Base-by-base conservation (phyloP, 306 rosid species). In the Quercus suber region DNA sequence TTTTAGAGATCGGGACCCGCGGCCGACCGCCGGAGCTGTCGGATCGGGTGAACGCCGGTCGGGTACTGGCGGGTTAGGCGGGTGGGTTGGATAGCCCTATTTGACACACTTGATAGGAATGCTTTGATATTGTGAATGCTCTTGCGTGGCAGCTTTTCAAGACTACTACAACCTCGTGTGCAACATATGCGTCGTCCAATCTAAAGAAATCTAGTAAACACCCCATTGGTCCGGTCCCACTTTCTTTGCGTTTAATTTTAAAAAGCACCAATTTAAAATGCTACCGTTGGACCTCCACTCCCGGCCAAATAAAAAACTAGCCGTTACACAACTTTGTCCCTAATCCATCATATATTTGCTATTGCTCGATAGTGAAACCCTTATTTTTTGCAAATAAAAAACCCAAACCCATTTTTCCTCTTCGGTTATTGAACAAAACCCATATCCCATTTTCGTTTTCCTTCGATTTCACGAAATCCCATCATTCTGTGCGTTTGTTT, bases 251-350 rank as follows among this genome's bases (percentile, higher is more conserved):
- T 3, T 55, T 49, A 49, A 41, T 41, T 41, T 41, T 41, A 41
- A 41, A 61, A 61, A 9, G 75, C 71, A 64, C 55, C 84, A 59
- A 51, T 59, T 85, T 75, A 75, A 81, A 78, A 81, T 31, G 61
- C 71, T 78, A 78, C 83, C 85, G 85, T 85, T 85, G 73, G 73
- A 25, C 59, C 57, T 33, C 28, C 35, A 27, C 25, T 31, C 9
- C 17, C 71, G 17, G 20, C 41, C 78, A 73, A 28, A 67, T 18
- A 51, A 55, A 64, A 14, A 61, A 81, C 61, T 85, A 82, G 88
- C 88, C 88, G 85, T 84, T 84, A 58, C 77, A 8, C 43, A n/a
- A n/a, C 35, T 41, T 21, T 13, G 69, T 4, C 69, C 23, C 76
- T 52, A 25, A 76, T 69, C 41, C 52, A 76, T 55, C 71, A 20